phyloP scores from a whole-genome alignment of 2,329 filamentous ascomycete genomes.

The Colletotrichum sp. region DNA sequence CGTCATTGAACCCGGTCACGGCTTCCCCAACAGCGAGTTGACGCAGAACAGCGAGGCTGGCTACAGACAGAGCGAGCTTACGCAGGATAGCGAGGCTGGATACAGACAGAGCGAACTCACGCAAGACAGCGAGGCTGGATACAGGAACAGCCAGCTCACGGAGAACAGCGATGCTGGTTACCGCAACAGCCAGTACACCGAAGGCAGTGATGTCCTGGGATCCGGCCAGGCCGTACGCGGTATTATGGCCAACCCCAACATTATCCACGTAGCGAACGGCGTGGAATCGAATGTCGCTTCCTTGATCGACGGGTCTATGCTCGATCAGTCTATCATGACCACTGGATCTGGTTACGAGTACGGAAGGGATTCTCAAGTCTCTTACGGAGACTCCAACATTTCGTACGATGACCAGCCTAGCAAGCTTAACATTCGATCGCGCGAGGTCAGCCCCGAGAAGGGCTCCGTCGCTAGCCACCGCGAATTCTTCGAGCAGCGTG shows the following conservation, averaged over 20 bases:
- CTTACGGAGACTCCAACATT: constrained; percentile 29
- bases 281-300: constrained; percentile 93
- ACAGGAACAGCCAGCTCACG: neutral
- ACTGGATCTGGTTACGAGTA: constrained; percentile 45
- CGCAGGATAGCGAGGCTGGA: constrained; percentile 52
- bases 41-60: constrained; percentile 63
- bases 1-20: constrained; percentile 54
- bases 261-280: constrained; percentile 73
- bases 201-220: constrained; percentile 29
- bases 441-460: constrained; percentile 47
- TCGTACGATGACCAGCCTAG: constrained; percentile 35
- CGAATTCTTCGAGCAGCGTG: constrained; percentile 43
- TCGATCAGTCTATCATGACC: constrained; percentile 73
- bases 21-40: constrained; percentile 58
- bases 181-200: neutral
- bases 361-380: constrained; percentile 12
- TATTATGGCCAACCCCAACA: constrained; percentile 75
- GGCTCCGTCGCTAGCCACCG: constrained; percentile 43
- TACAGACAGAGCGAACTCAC: constrained; percentile 56
- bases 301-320: constrained; percentile 75
- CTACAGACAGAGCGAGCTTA: constrained; percentile 42
- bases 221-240: constrained; percentile 74
- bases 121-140: constrained; percentile 61
- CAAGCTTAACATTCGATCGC: constrained; percentile 30
- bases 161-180: neutral